Evolutionary conservation across 108 stramenopile species (phyloP).

Genomic region (Nitzschia sp.): DNA sequence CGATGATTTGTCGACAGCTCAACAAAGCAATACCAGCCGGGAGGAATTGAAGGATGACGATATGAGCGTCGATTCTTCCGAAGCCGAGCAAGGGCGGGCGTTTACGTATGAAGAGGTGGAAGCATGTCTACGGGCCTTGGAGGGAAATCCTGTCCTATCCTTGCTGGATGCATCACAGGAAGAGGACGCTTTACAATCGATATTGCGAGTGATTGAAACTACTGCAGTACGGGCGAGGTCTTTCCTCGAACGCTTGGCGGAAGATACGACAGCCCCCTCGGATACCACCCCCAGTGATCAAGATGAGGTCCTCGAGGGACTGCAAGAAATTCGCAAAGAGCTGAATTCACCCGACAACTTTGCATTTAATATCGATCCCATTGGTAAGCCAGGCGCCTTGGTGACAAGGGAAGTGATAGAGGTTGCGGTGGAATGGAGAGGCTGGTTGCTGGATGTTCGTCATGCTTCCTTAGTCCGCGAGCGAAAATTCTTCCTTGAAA

Average conservation of each 20-base stretch:
- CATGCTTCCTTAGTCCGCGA: conserved; percentile 53
- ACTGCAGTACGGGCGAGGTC: neutral
- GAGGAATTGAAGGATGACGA: conserved; percentile 31
- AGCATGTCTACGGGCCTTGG: conserved; percentile 24
- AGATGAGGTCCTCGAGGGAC: conserved; percentile 44
- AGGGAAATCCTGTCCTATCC: conserved; percentile 28
- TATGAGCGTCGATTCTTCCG: conserved; percentile 14
- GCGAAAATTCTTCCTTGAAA: conserved; percentile 52
- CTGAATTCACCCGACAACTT: conserved; percentile 7
- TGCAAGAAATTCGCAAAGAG: conserved; percentile 32
- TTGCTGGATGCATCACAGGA: conserved; percentile 44
- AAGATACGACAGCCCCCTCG: conserved; percentile 6
- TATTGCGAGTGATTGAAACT: conserved; percentile 39
- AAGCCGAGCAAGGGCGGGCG: conserved; percentile 29
- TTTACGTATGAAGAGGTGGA: conserved; percentile 51
- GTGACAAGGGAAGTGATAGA: conserved; percentile 53
- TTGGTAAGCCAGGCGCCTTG: conserved; percentile 32
- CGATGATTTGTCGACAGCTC: neutral
- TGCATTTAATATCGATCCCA: conserved; percentile 55
- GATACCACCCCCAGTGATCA: neutral
- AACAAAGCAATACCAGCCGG: conserved; percentile 7
- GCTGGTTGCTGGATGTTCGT: conserved; percentile 61
- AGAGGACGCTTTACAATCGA: conserved; percentile 31
- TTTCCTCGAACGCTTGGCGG: conserved; percentile 5
- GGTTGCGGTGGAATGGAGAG: conserved; percentile 49